Evolutionary conservation across 306 rosid genomes (phyloP).

Genomic region (Delonix regia): DNA sequence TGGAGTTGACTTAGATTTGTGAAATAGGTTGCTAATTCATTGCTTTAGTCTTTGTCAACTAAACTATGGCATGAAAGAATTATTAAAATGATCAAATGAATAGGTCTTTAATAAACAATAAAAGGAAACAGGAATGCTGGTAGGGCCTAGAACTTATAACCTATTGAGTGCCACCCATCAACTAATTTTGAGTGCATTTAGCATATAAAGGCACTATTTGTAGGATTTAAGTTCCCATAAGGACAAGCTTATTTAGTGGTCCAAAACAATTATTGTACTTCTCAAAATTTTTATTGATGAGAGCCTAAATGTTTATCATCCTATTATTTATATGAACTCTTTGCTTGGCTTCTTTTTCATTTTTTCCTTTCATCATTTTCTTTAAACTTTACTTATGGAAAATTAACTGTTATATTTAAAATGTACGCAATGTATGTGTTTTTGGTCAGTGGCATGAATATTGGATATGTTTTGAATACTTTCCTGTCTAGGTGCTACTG

Average conservation of each 20-base stretch:
- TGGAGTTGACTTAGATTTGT: not conserved
- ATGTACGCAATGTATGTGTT: not conserved
- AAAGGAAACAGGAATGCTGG: conserved; percentile 25
- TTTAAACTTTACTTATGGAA: not conserved
- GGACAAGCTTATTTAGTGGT: conserved; percentile 18
- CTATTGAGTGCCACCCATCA: conserved; percentile 17
- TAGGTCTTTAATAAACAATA: conserved; percentile 9
- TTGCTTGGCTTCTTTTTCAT: conserved; percentile 18
- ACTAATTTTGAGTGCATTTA: conserved; percentile 13
- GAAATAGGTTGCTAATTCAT: not conserved
- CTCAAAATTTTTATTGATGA: conserved; percentile 6
- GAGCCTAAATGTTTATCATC: conserved; percentile 5
- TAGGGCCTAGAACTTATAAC: conserved; percentile 20
- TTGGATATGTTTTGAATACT: conserved; percentile 14
- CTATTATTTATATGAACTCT: conserved; percentile 16
- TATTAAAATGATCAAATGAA: conserved; percentile 11
- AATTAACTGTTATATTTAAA: not conserved
- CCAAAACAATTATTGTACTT: conserved; percentile 13
- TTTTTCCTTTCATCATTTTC: not conserved
- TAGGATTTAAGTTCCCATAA: conserved; percentile 29
- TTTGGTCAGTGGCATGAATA: not conserved
- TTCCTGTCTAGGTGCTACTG: conserved; percentile 77
- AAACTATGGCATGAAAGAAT: conserved; percentile 25
- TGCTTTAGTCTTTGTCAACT: conserved; percentile 20
- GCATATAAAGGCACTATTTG: conserved; percentile 6